Evolutionary conservation across 2,329 filamentous ascomycete species (phyloP).

Genomic region (Sclerotinia glacialis): DNA sequence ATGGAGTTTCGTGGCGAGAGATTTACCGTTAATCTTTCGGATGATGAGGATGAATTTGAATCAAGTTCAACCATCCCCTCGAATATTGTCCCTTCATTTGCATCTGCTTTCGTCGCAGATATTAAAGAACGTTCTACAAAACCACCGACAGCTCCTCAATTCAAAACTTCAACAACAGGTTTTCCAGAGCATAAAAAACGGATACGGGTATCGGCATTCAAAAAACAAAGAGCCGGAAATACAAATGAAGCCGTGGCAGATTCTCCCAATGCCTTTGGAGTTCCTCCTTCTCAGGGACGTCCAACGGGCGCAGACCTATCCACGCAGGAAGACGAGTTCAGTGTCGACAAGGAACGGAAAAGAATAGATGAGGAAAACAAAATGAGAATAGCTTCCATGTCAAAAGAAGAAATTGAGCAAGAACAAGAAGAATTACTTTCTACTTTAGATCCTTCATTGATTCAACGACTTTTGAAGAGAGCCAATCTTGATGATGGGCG

Average conservation of each 20-base stretch:
- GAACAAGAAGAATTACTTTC: constrained; percentile 78
- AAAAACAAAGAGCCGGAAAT: constrained; percentile 54
- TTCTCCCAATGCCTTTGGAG: constrained; percentile 29
- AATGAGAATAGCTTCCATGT: constrained; percentile 73
- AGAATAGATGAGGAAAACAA: constrained; percentile 82
- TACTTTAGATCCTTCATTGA: constrained; percentile 69
- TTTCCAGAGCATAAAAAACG: constrained; percentile 90
- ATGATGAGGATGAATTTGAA: constrained; percentile 45
- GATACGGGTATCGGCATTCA: constrained; percentile 72
- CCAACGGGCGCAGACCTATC: constrained; percentile 28
- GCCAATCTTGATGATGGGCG: constrained; percentile 40
- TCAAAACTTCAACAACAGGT: constrained; percentile 59
- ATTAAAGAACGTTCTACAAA: constrained; percentile 73
- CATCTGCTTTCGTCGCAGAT: constrained; percentile 59
- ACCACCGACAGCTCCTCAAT: constrained; percentile 60
- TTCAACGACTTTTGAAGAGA: constrained; percentile 66
- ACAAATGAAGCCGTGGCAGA: constrained; percentile 22
- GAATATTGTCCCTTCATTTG: constrained; percentile 34
- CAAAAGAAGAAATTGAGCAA: constrained; percentile 72
- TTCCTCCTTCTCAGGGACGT: constrained; percentile 25
- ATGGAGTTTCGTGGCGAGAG: constrained; percentile 58
- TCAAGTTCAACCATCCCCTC: constrained; percentile 30
- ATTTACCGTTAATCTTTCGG: constrained; percentile 59
- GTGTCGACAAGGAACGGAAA: constrained; percentile 58
- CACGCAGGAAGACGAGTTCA: constrained; percentile 30